phyloP scores from a whole-genome alignment of 2,329 filamentous ascomycete genomes.

The Nannizziopsis arthrosporioides region DNA sequence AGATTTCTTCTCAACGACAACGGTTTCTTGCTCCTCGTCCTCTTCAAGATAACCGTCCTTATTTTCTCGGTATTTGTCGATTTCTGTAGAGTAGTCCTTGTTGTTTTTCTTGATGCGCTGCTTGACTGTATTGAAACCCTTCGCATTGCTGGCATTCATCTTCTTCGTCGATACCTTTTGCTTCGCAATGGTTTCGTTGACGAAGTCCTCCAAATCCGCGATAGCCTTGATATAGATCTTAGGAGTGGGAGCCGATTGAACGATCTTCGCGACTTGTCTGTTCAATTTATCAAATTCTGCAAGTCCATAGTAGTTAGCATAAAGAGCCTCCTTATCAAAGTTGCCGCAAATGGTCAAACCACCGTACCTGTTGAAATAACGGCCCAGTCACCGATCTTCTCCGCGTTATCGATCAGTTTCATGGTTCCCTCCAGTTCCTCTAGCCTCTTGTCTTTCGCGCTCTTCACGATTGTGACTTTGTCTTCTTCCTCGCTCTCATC shows the following conservation, averaged over 20 bases:
- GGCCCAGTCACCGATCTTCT: conserved; percentile 97
- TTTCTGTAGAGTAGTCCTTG: conserved; percentile 80
- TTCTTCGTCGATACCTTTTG: conserved; percentile 95
- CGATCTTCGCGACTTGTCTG: conserved; percentile 69
- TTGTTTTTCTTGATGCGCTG: conserved; percentile 98
- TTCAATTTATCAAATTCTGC: conserved; percentile 91
- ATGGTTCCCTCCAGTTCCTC: conserved; percentile 88
- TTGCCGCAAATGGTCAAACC: background rate
- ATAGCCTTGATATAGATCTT: conserved; percentile 89
- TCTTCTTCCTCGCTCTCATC: conserved; percentile 80
- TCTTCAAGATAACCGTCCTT: conserved; percentile 82
- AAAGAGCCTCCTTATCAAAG: conserved; percentile 13
- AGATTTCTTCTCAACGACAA: conserved; percentile 41
- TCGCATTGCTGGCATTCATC: conserved; percentile 93
- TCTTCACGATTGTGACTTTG: conserved; percentile 76
- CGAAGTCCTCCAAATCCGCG: conserved; percentile 83
- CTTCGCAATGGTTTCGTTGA: conserved; percentile 89
- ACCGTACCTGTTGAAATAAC: conserved; percentile 73
- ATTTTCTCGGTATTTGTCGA: conserved; percentile 75
- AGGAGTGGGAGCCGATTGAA: conserved; percentile 64
- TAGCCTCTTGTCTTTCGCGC: conserved; percentile 91
- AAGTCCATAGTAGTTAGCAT: conserved; percentile 11
- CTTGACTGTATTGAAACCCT: conserved; percentile 91
- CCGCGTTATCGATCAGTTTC: conserved; percentile 84
- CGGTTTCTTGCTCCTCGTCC: conserved; percentile 59